A percentile compares a stretch with the other conserved stretches of the same genome.
These are phyloP conservation scores for Paracoccidioides lutzii DNA, from an alignment of 2,329 filamentous ascomycete species.

Conservation along the genomic window DNA sequence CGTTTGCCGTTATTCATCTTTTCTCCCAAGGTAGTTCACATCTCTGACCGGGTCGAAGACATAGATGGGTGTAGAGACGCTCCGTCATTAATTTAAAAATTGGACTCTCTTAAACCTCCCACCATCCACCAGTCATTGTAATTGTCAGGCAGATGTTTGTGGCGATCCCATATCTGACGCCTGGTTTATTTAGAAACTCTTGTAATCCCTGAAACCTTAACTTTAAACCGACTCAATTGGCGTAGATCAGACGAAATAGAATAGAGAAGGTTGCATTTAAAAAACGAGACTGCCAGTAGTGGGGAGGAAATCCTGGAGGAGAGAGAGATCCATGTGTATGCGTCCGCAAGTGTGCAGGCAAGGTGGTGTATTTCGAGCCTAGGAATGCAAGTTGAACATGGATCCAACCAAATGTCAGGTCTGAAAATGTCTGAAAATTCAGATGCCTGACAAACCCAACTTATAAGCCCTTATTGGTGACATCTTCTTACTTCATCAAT, in stretches of 20 bases:
- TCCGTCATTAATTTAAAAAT: too few species aligned
- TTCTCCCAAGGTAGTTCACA: too few species aligned
- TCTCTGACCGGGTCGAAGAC: too few species aligned
- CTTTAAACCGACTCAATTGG: background rate
- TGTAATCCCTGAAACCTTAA: background rate
- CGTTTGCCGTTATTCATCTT: too few species aligned
- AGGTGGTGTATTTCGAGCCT: background rate
- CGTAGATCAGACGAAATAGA: background rate
- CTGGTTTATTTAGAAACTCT: background rate
- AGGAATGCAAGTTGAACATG: background rate
- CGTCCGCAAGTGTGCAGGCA: background rate
- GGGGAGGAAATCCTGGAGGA: background rate
- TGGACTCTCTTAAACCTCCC: too few species aligned
- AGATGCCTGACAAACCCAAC: background rate
- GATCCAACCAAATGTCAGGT: background rate
- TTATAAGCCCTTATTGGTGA: background rate
- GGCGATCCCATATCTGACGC: too few species aligned
- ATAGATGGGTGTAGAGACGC: too few species aligned
- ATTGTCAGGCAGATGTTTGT: too few species aligned
- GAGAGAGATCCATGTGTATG: background rate
- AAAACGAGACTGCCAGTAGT: too few species aligned
- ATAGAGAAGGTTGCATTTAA: too few species aligned
- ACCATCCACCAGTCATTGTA: too few species aligned
- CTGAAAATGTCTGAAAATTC: background rate
- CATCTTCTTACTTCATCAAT: too few species aligned